phyloP scores from a whole-genome alignment of 2,329 filamentous ascomycete genomes.

The Thermoascus crustaceus region DNA sequence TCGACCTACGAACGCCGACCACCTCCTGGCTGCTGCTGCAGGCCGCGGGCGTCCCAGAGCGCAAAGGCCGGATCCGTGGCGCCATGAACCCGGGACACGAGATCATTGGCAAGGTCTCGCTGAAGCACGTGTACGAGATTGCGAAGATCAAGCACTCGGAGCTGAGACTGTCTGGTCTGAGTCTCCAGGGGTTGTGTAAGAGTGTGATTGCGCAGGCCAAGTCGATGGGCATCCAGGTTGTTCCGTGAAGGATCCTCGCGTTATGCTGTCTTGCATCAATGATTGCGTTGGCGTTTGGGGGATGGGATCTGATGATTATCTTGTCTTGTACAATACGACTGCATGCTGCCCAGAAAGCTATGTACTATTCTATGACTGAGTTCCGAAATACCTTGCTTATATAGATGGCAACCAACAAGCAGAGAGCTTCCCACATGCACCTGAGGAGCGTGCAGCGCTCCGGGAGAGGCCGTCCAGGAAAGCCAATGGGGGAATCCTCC shows the following conservation, averaged over 20 bases:
- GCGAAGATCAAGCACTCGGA: conserved; percentile 89
- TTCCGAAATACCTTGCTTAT: no score
- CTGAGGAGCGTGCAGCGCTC: no score
- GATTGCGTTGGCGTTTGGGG: conserved; percentile 7
- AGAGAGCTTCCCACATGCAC: no score
- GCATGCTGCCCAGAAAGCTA: no score
- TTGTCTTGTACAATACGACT: no score
- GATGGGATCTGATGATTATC: no score
- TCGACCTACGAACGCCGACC: conserved; percentile 89
- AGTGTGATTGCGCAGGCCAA: conserved; percentile 67
- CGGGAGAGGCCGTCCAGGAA: no score
- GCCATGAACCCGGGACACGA: conserved; percentile 68
- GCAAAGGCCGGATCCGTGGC: conserved; percentile 67
- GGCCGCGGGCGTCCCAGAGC: conserved; percentile 64
- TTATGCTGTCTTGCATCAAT: background rate
- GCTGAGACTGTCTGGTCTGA: conserved; percentile 62
- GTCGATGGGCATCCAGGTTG: conserved; percentile 65
- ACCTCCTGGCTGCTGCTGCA: conserved; percentile 83
- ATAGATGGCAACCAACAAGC: no score
- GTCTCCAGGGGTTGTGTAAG: conserved; percentile 63
- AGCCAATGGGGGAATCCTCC: no score
- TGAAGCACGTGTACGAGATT: conserved; percentile 98
- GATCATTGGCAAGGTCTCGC: conserved; percentile 70
- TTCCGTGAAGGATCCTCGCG: conserved; percentile 41
- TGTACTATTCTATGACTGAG: no score